phyloP scores from a whole-genome alignment of 257 asterid genomes.

The Solanum habrochaites region DNA sequence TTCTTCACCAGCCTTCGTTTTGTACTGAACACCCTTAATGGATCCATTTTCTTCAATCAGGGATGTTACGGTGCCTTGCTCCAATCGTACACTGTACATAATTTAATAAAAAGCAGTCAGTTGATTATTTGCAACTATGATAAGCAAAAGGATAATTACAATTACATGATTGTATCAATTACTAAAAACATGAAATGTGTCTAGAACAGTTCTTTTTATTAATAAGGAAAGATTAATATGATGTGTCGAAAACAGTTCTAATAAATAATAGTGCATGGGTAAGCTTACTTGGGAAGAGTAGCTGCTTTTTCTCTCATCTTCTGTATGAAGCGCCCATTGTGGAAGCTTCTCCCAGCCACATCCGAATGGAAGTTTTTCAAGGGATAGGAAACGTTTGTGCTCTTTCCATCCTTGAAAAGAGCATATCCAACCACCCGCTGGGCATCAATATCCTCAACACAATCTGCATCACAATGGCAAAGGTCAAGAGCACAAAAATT shows the following conservation, averaged over 20 bases:
- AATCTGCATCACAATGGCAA: constrained; percentile 17
- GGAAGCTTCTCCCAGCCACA: constrained; percentile 43
- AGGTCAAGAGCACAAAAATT: not conserved
- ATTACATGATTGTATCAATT: not conserved
- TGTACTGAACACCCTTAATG: constrained; percentile 35
- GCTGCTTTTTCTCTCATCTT: constrained; percentile 44
- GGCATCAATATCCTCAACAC: constrained; percentile 45
- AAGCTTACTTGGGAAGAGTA: constrained; percentile 28
- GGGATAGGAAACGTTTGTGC: constrained; percentile 31
- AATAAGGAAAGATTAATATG: not conserved
- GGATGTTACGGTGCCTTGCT: constrained; percentile 53
- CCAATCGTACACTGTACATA: constrained; percentile 24
- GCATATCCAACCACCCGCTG: constrained; percentile 46
- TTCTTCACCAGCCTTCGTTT: constrained; percentile 23
- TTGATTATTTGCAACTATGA: not conserved
- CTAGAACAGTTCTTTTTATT: not conserved
- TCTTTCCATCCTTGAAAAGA: constrained; percentile 40
- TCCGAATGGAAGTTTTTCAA: constrained; percentile 24
- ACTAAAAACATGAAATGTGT: not conserved
- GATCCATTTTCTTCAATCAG: constrained; percentile 36
- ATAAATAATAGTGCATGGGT: not conserved
- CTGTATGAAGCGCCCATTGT: constrained; percentile 40
- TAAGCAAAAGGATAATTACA: not conserved
- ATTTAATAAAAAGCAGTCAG: not conserved
- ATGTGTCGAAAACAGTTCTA: not conserved